These are phyloP conservation scores for Lentinula raphanica DNA, from an alignment of 768 basidiomycete genomes.

Conservation along the genomic window DNA sequence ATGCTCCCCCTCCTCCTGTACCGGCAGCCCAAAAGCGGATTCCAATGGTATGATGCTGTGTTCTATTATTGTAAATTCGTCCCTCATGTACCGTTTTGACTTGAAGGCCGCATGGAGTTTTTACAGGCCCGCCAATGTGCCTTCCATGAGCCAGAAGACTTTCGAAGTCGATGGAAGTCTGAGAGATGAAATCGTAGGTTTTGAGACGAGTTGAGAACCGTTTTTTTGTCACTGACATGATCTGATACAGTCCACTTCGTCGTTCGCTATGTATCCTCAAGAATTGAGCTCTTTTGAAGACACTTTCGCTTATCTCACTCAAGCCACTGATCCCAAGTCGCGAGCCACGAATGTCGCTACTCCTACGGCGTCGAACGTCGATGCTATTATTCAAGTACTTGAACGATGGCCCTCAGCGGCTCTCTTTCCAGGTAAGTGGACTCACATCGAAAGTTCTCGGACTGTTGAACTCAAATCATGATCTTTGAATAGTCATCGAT, in stretches of 20 bases:
- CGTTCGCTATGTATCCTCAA: slow-evolving; percentile 65
- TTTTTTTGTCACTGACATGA: neutral
- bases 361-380: slow-evolving; percentile 43
- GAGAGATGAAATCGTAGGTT: slow-evolving; percentile 61
- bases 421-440: slow-evolving; percentile 60
- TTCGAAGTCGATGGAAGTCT: slow-evolving; percentile 69
- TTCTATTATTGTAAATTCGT: neutral
- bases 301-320: slow-evolving; percentile 53
- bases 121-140: slow-evolving; percentile 82
- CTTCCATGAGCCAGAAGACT: slow-evolving; percentile 75
- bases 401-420: slow-evolving; percentile 71
- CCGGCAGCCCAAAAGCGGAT: slow-evolving; percentile 27
- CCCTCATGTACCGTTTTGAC: neutral
- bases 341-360: slow-evolving; percentile 15
- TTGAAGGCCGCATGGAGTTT: slow-evolving; percentile 54
- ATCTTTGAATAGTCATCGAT: slow-evolving; percentile 62
- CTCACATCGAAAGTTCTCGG: no score
- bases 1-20: slow-evolving; percentile 27
- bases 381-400: slow-evolving; percentile 57
- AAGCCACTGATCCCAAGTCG: slow-evolving; percentile 36
- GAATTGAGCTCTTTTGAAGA: slow-evolving; percentile 58
- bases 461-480: neutral
- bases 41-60: slow-evolving; percentile 39
- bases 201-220: neutral
- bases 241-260: slow-evolving; percentile 53